A percentile compares a stretch with the other conserved stretches of the same genome.
phyloP scores from a whole-genome alignment of 129 eudicot genomes.

The Chrysanthemum seticuspe region DNA sequence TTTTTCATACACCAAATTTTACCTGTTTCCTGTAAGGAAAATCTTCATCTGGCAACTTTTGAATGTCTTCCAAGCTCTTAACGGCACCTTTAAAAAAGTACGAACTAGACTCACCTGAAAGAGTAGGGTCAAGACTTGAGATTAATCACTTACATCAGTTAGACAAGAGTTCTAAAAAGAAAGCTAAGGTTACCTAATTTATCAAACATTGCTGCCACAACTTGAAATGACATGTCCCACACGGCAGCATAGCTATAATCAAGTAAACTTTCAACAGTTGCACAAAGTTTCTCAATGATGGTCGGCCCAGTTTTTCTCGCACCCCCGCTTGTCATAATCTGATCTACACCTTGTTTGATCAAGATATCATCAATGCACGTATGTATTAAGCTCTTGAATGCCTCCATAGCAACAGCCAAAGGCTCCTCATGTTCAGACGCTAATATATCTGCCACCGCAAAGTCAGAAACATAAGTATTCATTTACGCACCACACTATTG shows the following conservation, averaged over 20 bases:
- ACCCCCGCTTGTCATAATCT: conserved; percentile 40
- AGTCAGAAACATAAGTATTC: conserved; percentile 9
- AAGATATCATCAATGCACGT: conserved; percentile 78
- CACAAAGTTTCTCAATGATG: conserved; percentile 76
- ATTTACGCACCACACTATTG: neutral
- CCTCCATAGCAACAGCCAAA: conserved; percentile 63
- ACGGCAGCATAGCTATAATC: conserved; percentile 70
- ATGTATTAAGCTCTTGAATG: conserved; percentile 67
- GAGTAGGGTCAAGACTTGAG: neutral
- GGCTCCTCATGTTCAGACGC: conserved; percentile 95
- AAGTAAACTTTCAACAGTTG: conserved; percentile 73
- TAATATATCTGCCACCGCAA: conserved; percentile 59
- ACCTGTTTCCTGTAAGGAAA: conserved; percentile 84
- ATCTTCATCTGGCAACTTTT: conserved; percentile 84
- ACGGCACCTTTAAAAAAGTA: conserved; percentile 58
- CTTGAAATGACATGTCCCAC: conserved; percentile 95
- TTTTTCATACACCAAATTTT: conserved; percentile 3
- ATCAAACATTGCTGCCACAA: conserved; percentile 81
- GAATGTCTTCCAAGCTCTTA: conserved; percentile 74
- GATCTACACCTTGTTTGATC: conserved; percentile 82
- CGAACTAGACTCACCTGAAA: conserved; percentile 62
- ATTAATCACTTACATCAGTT: neutral
- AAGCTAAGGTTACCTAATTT: conserved; percentile 62
- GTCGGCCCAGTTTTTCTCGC: conserved; percentile 61
- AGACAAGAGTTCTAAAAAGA: neutral